Conservation (phyloP, 768 basidiomycete genomes). For the Collybia nuda region DNA sequence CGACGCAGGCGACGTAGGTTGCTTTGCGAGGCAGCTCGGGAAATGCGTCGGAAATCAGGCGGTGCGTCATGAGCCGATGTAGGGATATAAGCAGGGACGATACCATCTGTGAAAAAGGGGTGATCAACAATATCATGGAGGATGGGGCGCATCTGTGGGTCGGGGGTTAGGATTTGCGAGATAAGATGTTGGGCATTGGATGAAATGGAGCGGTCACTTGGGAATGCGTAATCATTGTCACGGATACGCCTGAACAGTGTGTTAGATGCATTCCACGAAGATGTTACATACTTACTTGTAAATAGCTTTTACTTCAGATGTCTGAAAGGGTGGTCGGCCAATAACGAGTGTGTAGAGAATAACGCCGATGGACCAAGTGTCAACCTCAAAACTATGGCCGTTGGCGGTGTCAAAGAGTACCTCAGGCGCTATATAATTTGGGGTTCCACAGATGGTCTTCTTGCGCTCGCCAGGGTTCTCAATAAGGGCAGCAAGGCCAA, state of each 20-base stretch:
- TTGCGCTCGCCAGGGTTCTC: constrained; percentile 96
- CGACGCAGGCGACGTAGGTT: constrained; percentile 74
- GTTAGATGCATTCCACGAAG: neutral
- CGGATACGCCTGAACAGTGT: constrained; percentile 71
- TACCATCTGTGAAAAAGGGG: constrained; percentile 79
- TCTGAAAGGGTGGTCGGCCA: constrained; percentile 98
- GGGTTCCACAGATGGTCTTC: constrained; percentile 99
- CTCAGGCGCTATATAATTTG: constrained; percentile 98
- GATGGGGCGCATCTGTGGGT: constrained; percentile 80
- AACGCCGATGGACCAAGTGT: constrained; percentile 97
- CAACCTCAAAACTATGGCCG: constrained; percentile 97
- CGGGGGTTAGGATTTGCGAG: constrained; percentile 78
- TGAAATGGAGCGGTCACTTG: constrained; percentile 71
- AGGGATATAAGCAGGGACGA: constrained; percentile 81
- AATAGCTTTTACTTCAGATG: constrained; percentile 95
- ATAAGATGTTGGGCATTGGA: constrained; percentile 75
- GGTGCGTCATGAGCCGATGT: constrained; percentile 70
- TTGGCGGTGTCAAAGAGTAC: constrained; percentile 94
- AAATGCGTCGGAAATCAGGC: constrained; percentile 76
- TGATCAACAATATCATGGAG: constrained; percentile 85
- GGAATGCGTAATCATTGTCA: constrained; percentile 92
- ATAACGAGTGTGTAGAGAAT: constrained; percentile 94
- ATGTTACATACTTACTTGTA: constrained; percentile 63
- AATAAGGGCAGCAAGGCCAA: constrained; percentile 94
- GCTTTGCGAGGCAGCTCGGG: constrained; percentile 53